Conservation (phyloP, 768 basidiomycete genomes). For the Mycena sanguinolenta region DNA sequence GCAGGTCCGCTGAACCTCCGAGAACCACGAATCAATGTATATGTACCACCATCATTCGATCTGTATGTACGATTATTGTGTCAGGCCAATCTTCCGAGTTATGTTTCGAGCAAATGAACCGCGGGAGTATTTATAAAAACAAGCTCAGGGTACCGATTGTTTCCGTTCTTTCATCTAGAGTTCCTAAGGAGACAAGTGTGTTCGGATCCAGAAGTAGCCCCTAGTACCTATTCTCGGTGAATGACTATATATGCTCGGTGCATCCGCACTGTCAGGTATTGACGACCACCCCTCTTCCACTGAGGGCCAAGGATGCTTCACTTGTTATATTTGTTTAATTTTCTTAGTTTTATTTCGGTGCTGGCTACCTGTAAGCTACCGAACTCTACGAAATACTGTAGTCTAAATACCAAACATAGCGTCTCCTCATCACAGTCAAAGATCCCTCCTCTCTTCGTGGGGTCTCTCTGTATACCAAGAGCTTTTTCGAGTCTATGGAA, state of each 20-base stretch:
- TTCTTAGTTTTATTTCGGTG: neutral
- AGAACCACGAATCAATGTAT: neutral
- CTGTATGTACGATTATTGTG: conserved; percentile 17
- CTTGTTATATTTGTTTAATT: neutral
- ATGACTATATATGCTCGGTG: neutral
- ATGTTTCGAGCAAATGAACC: neutral
- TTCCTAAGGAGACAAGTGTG: conserved; percentile 1
- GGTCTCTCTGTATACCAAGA: neutral
- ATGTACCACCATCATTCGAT: neutral
- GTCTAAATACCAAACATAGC: neutral
- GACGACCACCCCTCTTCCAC: neutral
- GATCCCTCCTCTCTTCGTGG: neutral
- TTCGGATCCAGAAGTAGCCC: neutral
- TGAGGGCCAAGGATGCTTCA: neutral
- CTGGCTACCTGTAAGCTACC: neutral
- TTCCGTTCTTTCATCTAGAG: neutral
- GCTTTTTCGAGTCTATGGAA: conserved; percentile 7
- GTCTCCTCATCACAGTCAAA: neutral
- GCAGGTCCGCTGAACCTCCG: conserved; percentile 51
- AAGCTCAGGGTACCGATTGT: neutral
- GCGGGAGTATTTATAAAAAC: conserved; percentile 5
- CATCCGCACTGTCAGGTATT: neutral
- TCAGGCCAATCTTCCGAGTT: neutral
- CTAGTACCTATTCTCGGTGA: neutral
- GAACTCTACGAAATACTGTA: too few species aligned